phyloP scores from a whole-genome alignment of 2,329 filamentous ascomycete species.

The Aureobasidium pullulans region DNA sequence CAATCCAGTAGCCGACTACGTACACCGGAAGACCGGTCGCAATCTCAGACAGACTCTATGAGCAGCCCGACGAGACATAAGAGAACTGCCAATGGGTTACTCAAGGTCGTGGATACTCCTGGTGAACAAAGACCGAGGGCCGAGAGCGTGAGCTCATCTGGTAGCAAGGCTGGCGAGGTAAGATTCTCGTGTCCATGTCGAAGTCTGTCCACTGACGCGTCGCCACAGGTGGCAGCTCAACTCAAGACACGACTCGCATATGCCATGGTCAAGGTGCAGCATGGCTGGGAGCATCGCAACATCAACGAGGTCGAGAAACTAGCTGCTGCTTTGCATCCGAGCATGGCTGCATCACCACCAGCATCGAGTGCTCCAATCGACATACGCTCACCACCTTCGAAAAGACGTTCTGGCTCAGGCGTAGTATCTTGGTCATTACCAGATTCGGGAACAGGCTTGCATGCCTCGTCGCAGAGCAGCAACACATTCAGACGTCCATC shows the following conservation, averaged over 20 bases:
- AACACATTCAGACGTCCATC: constrained; percentile 15
- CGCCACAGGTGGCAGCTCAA: constrained; percentile 61
- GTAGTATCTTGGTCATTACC: constrained; percentile 2
- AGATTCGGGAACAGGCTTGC: constrained; percentile 7
- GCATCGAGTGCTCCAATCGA: constrained; percentile 1
- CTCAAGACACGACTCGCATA: constrained; percentile 81
- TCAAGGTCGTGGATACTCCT: constrained; percentile 48
- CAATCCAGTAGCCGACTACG: neutral
- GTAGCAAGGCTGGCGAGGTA: constrained; percentile 73
- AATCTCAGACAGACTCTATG: neutral
- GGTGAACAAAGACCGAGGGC: constrained; percentile 42
- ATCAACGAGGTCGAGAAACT: constrained; percentile 71
- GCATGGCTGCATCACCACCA: constrained; percentile 13
- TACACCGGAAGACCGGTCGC: neutral
- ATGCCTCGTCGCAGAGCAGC: constrained; percentile 18
- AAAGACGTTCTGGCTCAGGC: constrained; percentile 26
- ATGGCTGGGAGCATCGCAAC: constrained; percentile 75
- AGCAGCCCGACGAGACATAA: constrained; percentile 49
- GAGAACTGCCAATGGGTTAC: constrained; percentile 66
- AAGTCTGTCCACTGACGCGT: constrained; percentile 12
- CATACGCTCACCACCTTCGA: constrained; percentile 23
- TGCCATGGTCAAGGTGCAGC: constrained; percentile 87
- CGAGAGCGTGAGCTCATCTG: constrained; percentile 59
- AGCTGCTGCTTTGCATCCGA: constrained; percentile 49
- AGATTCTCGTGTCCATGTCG: constrained; percentile 24